Evolutionary conservation across 768 basidiomycete genomes (phyloP).

Genomic region (Termitomyces sp.): DNA sequence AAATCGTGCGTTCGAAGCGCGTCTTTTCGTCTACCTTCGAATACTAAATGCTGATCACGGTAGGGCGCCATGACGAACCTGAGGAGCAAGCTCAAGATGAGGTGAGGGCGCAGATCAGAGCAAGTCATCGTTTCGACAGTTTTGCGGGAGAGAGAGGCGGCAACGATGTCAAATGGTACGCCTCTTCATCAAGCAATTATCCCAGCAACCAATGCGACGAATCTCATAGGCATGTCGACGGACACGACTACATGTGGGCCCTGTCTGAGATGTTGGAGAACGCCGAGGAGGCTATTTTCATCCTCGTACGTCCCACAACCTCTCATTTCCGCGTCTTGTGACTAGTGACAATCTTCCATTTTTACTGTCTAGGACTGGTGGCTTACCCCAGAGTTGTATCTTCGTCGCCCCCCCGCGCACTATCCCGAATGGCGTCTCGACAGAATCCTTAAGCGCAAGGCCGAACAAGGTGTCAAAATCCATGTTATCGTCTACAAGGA

Average conservation of each 20-base stretch:
- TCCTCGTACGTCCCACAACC: slow-evolving; percentile 49
- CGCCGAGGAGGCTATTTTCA: slow-evolving; percentile 84
- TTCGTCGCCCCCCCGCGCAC: slow-evolving; percentile 85
- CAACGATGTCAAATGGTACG: slow-evolving; percentile 82
- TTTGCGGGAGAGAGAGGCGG: slow-evolving; percentile 72
- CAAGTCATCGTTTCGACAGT: slow-evolving; percentile 77
- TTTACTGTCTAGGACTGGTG: slow-evolving; percentile 70
- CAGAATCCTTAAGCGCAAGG: slow-evolving; percentile 79
- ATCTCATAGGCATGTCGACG: slow-evolving; percentile 74
- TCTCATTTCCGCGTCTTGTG: not conserved
- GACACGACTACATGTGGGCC: slow-evolving; percentile 97
- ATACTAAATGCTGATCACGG: not conserved
- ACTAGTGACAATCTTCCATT: not conserved
- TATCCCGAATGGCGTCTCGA: slow-evolving; percentile 91
- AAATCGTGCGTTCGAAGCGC: slow-evolving; percentile 35
- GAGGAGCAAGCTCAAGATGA: slow-evolving; percentile 70
- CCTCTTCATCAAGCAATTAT: not conserved
- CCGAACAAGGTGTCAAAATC: slow-evolving; percentile 87
- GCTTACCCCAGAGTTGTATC: slow-evolving; percentile 93
- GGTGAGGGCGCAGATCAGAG: slow-evolving; percentile 71
- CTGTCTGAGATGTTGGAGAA: slow-evolving; percentile 85
- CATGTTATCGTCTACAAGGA: slow-evolving; percentile 96
- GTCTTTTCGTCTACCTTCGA: not conserved
- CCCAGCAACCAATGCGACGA: not conserved
- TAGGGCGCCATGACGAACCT: slow-evolving; percentile 48